Evolutionary conservation across 2,329 filamentous ascomycete species (phyloP).

Genomic region (Fusarium albidum): DNA sequence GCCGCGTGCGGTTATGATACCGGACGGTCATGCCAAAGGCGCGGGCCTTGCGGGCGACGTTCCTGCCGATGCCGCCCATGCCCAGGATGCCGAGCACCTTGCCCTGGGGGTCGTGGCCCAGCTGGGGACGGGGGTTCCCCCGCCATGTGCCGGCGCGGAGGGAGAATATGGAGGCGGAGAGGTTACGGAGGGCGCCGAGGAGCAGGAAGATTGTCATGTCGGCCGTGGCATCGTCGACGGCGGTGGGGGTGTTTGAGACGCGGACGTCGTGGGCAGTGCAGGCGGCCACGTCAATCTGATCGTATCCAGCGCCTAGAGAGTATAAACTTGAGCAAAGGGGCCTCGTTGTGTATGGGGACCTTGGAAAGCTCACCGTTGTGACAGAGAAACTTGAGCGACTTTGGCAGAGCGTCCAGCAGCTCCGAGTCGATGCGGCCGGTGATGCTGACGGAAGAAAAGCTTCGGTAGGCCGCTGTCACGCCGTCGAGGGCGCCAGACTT

Average conservation of each 20-base stretch:
- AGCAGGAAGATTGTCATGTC: constrained; percentile 84
- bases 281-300: constrained; percentile 78
- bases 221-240: constrained; percentile 84
- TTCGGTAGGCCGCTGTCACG: constrained; percentile 73
- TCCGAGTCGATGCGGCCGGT: constrained; percentile 78
- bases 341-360: not conserved
- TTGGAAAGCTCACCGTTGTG: constrained; percentile 61
- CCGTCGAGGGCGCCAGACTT: constrained; percentile 71
- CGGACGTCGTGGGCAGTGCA: constrained; percentile 72
- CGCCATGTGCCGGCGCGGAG: constrained; percentile 75
- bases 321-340: not conserved
- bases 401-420: constrained; percentile 66
- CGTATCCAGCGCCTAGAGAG: constrained; percentile 78
- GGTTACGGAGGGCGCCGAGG: constrained; percentile 79
- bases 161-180: constrained; percentile 70
- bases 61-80: constrained; percentile 86
- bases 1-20: constrained; percentile 75
- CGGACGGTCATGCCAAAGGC: constrained; percentile 79
- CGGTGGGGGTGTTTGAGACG: constrained; percentile 83
- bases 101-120: constrained; percentile 80
- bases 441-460: constrained; percentile 68
- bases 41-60: constrained; percentile 76
- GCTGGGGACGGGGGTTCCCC: constrained; percentile 62
- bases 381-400: constrained; percentile 64
- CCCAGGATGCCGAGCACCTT: constrained; percentile 83